phyloP scores from a whole-genome alignment of 2,329 filamentous ascomycete species.

The Diatrype stigma region DNA sequence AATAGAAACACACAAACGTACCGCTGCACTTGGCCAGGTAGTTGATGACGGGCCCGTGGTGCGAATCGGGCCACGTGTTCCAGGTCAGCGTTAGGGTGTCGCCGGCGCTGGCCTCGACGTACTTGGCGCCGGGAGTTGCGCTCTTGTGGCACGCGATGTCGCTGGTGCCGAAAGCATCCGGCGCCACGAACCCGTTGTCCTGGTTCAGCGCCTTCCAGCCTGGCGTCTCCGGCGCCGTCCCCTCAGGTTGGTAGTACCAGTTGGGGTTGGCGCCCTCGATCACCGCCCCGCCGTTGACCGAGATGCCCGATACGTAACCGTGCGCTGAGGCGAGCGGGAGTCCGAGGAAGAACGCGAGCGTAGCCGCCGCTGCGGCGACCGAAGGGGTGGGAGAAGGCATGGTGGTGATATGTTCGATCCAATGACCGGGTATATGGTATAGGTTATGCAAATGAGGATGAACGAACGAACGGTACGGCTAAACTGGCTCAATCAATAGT shows the following conservation, averaged over 20 bases:
- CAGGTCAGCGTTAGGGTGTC: constrained; percentile 27
- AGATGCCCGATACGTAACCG: neutral
- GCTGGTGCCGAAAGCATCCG: constrained; percentile 21
- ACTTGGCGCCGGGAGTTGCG: constrained; percentile 20
- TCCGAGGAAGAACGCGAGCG: neutral
- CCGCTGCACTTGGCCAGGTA: constrained; percentile 30
- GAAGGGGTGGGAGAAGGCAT: neutral
- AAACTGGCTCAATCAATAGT: neutral
- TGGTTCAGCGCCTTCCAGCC: constrained; percentile 27
- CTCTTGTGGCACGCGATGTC: constrained; percentile 34
- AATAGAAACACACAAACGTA: constrained; percentile 12
- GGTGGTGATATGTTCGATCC: neutral
- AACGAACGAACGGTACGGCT: neutral
- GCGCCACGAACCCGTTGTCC: constrained; percentile 36
- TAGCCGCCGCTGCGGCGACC: neutral
- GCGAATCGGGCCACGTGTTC: constrained; percentile 31
- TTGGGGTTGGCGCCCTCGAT: constrained; percentile 20
- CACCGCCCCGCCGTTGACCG: constrained; percentile 27
- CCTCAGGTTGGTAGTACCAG: constrained; percentile 23
- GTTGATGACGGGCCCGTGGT: constrained; percentile 32
- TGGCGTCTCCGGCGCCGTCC: constrained; percentile 12
- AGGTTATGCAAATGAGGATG: neutral
- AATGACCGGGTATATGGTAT: neutral
- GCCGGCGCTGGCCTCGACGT: constrained; percentile 20
- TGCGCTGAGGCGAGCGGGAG: neutral